phyloP scores from a whole-genome alignment of 805 yeast species.

The Suhomyces sp. region DNA sequence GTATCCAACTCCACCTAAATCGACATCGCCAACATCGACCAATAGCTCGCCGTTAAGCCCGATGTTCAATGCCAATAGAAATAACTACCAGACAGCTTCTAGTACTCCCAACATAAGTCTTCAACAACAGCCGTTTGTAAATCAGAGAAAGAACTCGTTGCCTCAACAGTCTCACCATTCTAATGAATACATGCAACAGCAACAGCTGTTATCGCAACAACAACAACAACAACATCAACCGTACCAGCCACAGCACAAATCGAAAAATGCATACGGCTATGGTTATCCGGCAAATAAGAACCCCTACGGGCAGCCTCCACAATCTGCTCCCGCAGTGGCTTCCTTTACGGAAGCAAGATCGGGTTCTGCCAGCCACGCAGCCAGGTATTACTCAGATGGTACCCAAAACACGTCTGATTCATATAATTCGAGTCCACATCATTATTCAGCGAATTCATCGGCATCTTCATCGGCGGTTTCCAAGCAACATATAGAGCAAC shows the following conservation, averaged over 20 bases:
- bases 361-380: neutral
- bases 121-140: slow-evolving; percentile 2
- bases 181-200: neutral
- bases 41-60: slow-evolving; percentile 9
- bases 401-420: slow-evolving; percentile 1
- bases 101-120: slow-evolving; percentile 7
- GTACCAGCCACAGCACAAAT: neutral
- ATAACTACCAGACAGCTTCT: slow-evolving; percentile 8
- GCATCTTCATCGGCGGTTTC: no score
- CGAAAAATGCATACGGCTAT: slow-evolving; percentile 2
- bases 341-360: neutral
- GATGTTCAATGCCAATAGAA: slow-evolving; percentile 1
- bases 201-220: neutral
- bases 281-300: slow-evolving; percentile 5
- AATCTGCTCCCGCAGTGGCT: slow-evolving; percentile 2
- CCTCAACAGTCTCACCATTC: slow-evolving; percentile 2
- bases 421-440: neutral
- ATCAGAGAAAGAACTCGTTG: slow-evolving; percentile 2
- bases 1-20: slow-evolving; percentile 13
- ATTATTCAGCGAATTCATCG: neutral
- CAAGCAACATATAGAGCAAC: neutral
- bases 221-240: neutral
- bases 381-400: neutral
- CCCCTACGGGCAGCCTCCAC: slow-evolving; percentile 6
- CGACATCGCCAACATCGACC: slow-evolving; percentile 11